Evolutionary conservation across 306 rosid genomes (phyloP), one percentile per base, ranked within the genome.

Genomic region (Geum urbanum): DNA sequence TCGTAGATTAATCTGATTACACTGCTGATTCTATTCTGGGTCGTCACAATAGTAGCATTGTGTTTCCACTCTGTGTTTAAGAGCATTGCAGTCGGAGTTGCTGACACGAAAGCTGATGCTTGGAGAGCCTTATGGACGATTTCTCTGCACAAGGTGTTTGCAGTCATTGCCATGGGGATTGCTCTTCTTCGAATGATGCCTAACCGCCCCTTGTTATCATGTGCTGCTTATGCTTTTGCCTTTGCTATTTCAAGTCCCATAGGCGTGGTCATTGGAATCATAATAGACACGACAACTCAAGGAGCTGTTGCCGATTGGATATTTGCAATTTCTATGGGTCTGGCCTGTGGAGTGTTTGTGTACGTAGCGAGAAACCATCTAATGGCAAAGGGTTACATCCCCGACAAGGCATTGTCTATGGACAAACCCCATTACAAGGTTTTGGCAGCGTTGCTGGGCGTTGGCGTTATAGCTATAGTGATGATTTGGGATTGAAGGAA

Each of bases 51-150:
- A n/a, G 52, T 85, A 8, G 98, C 96, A 15, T 78, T 92, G 58
- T 92, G 98, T 63, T 90, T 83, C 63, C 96, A 92, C 72, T 92
- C 98, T 0, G 83, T 92, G 27, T 92, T 92, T 47, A 95, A 92
- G 83, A 95, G 98, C 54, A 82, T 92, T 53, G 98, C 92, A 12
- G 84, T 92, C 7, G 98, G 95, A 53, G 87, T 92, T 39, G 80
- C 96, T 3, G 74, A 87, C 65, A 86, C 91, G 27, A 79, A 74
- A 77, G 82, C 43, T 18, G 84, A 92, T n/a, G 96, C 98, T 5
- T 92, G 98, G 98, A 89, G 80, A 76, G 92, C 92, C 19, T 85
- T 92, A 39, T 92, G 98, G 96, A 92, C 98, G 24, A 92, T 92
- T 53, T 83, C 86, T 60, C 76, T 92, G 50, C 95, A 86, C 86